Evolutionary conservation across 495 filamentous ascomycete species (phyloP).

Genomic region (Hyphodiscus hymeniophilus): DNA sequence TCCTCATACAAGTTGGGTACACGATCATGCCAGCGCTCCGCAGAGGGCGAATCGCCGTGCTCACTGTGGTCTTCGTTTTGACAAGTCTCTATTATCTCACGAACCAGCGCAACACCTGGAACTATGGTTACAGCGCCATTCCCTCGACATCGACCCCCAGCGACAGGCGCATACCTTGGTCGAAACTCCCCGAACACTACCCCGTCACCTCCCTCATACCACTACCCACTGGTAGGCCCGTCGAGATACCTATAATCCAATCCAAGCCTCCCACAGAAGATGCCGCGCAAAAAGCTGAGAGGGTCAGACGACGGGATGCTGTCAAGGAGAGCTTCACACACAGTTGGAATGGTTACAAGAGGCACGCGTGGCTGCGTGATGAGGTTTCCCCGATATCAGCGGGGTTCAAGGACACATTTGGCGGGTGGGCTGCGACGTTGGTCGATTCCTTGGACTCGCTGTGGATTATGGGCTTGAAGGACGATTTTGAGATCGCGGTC

Average conservation of each 20-base stretch:
- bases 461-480: conserved; percentile 84
- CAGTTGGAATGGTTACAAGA: conserved; percentile 69
- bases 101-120: conserved; percentile 12
- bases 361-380: conserved; percentile 71
- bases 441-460: conserved; percentile 84
- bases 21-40: conserved; percentile 18
- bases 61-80: conserved; percentile 12
- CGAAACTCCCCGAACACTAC: conserved; percentile 34
- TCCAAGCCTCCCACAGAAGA: conserved; percentile 16
- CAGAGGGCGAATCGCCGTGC: conserved; percentile 16
- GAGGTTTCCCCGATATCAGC: conserved; percentile 63
- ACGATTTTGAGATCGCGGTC: conserved; percentile 79
- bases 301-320: conserved; percentile 10
- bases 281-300: conserved; percentile 13
- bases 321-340: conserved; percentile 62
- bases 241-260: conserved; percentile 19
- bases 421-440: conserved; percentile 87
- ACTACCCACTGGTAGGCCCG: conserved; percentile 35
- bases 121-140: conserved; percentile 14
- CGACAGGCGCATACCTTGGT: conserved; percentile 26
- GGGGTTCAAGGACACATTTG: conserved; percentile 61
- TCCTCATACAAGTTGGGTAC: not conserved
- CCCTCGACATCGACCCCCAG: not conserved
- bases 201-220: conserved; percentile 40
- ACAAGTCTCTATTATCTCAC: conserved; percentile 16